Conservation (phyloP, 2,329 filamentous ascomycete species). For the Zalaria obscura region DNA sequence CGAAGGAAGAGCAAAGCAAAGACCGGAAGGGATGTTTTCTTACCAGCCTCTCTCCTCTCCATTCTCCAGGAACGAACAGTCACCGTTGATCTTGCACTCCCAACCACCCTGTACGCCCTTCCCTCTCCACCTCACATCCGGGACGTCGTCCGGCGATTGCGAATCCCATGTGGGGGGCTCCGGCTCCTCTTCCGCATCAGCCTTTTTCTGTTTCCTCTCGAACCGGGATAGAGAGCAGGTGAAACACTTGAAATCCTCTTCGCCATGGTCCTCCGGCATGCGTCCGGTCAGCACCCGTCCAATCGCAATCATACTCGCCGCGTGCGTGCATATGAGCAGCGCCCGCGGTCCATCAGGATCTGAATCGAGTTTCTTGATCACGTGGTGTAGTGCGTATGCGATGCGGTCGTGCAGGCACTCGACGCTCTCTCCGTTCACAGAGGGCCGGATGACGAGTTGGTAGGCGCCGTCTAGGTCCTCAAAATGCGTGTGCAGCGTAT, state of each 20-base stretch:
- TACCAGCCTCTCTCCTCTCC: slow-evolving; percentile 86
- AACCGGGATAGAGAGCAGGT: slow-evolving; percentile 71
- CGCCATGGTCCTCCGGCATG: slow-evolving; percentile 56
- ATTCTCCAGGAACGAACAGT: slow-evolving; percentile 65
- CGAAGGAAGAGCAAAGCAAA: slow-evolving; percentile 2
- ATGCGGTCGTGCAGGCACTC: slow-evolving; percentile 67
- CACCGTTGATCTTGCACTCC: slow-evolving; percentile 66
- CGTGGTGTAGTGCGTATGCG: slow-evolving; percentile 51
- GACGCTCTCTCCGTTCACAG: slow-evolving; percentile 63
- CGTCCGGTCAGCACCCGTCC: slow-evolving; percentile 67
- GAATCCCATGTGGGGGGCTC: slow-evolving; percentile 14
- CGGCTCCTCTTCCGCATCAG: slow-evolving; percentile 5
- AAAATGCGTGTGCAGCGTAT: slow-evolving; percentile 53
- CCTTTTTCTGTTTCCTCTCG: slow-evolving; percentile 23
- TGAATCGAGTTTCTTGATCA: slow-evolving; percentile 59
- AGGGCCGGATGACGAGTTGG: slow-evolving; percentile 45
- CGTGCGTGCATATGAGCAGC: slow-evolving; percentile 76
- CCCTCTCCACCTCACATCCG: slow-evolving; percentile 40
- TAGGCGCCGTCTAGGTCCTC: slow-evolving; percentile 39
- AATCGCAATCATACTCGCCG: slow-evolving; percentile 75
- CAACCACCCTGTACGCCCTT: slow-evolving; percentile 61
- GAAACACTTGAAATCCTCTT: slow-evolving; percentile 72
- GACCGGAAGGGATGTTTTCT: slow-evolving; percentile 15
- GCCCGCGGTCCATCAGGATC: slow-evolving; percentile 50
- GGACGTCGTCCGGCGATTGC: slow-evolving; percentile 21